Evolutionary conservation across 2,329 filamentous ascomycete species (phyloP).

Genomic region (Teratosphaeria nubilosa): DNA sequence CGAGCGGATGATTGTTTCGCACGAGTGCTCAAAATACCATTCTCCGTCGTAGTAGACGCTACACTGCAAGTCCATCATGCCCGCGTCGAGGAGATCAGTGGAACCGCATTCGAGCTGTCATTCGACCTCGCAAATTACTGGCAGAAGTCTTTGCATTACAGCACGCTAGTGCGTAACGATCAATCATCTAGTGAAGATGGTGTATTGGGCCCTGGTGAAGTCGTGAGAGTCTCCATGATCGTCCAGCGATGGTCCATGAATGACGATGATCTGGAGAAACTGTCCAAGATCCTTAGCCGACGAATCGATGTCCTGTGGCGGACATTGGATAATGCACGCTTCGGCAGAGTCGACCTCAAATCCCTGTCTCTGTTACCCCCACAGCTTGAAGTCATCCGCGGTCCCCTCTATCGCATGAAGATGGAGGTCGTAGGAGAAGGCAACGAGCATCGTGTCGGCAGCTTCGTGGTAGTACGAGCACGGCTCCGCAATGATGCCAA

Average conservation of each 20-base stretch:
- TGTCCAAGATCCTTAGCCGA: neutral
- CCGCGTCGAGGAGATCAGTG: neutral
- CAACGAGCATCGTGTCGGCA: neutral
- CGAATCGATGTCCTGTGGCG: constrained; percentile 2
- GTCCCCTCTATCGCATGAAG: neutral
- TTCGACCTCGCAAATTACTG: constrained; percentile 4
- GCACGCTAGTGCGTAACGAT: neutral
- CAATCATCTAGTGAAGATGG: neutral
- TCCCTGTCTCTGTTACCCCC: neutral
- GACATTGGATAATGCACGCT: constrained; percentile 2
- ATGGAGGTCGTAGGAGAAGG: neutral
- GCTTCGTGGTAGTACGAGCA: neutral
- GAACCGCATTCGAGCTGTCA: neutral
- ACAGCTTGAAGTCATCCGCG: constrained; percentile 2
- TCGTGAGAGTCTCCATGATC: neutral
- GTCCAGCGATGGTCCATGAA: neutral
- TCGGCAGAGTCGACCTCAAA: constrained; percentile 1
- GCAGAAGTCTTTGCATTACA: constrained; percentile 1
- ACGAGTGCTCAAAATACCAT: constrained; percentile 2
- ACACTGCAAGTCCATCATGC: constrained; percentile 1
- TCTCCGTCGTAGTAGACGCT: constrained; percentile 3
- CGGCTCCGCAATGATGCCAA: neutral
- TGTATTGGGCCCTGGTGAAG: neutral
- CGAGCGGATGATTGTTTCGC: neutral
- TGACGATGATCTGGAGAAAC: neutral